phyloP scores from a whole-genome alignment of 108 stramenopile genomes.

The Discostella pseudostelligera region DNA sequence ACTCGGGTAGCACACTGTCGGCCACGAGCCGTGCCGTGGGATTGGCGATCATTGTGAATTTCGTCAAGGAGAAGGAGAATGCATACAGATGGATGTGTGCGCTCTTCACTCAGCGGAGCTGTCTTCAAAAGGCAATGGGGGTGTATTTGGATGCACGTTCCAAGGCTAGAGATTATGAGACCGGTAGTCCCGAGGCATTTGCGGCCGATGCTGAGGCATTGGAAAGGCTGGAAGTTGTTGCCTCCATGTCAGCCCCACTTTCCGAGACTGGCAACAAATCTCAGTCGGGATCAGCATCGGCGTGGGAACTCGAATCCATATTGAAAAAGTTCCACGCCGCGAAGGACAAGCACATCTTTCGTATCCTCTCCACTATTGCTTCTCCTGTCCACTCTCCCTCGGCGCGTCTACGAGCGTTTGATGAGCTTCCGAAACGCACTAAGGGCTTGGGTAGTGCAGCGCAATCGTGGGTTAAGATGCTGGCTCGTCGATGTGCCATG shows the following conservation, averaged over 20 bases:
- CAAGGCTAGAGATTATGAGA: constrained; percentile 36
- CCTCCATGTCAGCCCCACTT: constrained; percentile 40
- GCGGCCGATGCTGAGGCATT: constrained; percentile 72
- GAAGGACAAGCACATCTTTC: constrained; percentile 84
- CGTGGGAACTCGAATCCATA: constrained; percentile 47
- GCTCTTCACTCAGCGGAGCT: constrained; percentile 51
- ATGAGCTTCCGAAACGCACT: constrained; percentile 79
- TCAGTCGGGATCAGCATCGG: constrained; percentile 9
- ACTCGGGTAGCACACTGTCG: constrained; percentile 37
- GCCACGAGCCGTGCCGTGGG: constrained; percentile 76
- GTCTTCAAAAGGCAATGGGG: constrained; percentile 54
- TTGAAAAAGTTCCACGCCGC: constrained; percentile 67
- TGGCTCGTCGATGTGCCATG: constrained; percentile 76
- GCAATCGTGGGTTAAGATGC: constrained; percentile 56
- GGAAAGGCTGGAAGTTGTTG: constrained; percentile 62
- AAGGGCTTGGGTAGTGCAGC: constrained; percentile 57
- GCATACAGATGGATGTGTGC: constrained; percentile 60
- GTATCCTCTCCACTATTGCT: constrained; percentile 69
- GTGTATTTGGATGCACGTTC: constrained; percentile 66
- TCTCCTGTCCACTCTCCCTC: constrained; percentile 57
- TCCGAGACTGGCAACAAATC: constrained; percentile 9
- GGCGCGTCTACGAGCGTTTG: constrained; percentile 70
- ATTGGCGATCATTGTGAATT: constrained; percentile 69
- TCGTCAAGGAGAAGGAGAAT: constrained; percentile 43
- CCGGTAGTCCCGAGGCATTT: constrained; percentile 65